Percentiles rank a stretch among this genome's conserved stretches.
phyloP scores from a whole-genome alignment of 1,139 yeast species.

The Suhomyces chickasaworum region DNA sequence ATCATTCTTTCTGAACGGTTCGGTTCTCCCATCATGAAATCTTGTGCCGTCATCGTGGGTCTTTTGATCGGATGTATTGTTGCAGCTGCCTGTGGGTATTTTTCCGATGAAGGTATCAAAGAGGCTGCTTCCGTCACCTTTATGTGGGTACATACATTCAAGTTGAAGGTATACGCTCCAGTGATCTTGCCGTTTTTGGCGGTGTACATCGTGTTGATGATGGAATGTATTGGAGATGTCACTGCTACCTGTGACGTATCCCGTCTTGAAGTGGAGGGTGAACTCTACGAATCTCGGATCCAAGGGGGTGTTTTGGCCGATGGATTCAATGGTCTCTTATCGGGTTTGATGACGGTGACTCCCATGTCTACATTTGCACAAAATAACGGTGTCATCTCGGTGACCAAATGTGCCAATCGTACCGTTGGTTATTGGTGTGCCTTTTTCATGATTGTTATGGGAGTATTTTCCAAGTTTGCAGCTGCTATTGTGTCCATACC shows the following conservation, averaged over 20 bases:
- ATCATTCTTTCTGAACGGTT: conserved; percentile 78
- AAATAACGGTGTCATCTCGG: conserved; percentile 88
- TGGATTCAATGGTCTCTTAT: conserved; percentile 67
- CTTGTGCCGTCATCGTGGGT: conserved; percentile 87
- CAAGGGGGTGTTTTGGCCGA: conserved; percentile 93
- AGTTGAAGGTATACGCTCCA: conserved; percentile 75
- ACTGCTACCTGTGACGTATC: conserved; percentile 93
- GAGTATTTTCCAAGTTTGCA: conserved; percentile 84
- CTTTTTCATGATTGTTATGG: conserved; percentile 79
- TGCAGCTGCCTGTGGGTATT: conserved; percentile 88
- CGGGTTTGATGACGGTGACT: conserved; percentile 74
- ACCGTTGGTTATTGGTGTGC: conserved; percentile 89
- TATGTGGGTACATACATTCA: conserved; percentile 85
- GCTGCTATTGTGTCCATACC: conserved; percentile 89
- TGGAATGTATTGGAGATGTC: conserved; percentile 92
- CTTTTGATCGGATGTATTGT: conserved; percentile 85
- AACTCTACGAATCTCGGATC: conserved; percentile 73
- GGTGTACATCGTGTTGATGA: conserved; percentile 74
- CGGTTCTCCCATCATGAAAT: conserved; percentile 94
- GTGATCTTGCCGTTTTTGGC: conserved; percentile 81
- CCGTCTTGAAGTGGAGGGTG: conserved; percentile 79
- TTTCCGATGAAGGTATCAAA: conserved; percentile 53
- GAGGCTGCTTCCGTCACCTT: conserved; percentile 84
- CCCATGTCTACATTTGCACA: conserved; percentile 92
- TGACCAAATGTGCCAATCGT: conserved; percentile 87